Evolutionary conservation across 192 early-diverging fungal species (phyloP), one percentile per base, ranked within the genome.

Genomic region (Rhizophlyctis rosea): DNA sequence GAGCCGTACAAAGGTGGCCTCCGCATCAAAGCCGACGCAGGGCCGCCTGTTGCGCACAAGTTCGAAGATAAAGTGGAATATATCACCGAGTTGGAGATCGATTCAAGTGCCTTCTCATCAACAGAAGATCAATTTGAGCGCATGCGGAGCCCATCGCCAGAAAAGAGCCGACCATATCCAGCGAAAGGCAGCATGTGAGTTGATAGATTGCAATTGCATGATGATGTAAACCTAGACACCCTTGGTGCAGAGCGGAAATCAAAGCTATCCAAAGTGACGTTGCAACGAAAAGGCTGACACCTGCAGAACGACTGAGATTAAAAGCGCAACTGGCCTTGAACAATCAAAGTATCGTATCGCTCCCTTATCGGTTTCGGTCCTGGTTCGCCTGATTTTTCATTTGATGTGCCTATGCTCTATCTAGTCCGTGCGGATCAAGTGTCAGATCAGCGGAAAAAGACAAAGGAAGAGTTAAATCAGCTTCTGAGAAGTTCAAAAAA

Each of bases 271-370:
- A 14, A 31, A 16, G 14, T 16, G 24, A 61, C 60, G 23, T 59
- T 18, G 35, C n/a, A 52, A 0, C 13, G 32, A 55, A 62, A 44
- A 59, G 34, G 18, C 23, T 68, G 47, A 62, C 66, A 0, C 59
- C 59, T 9, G n/a, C 59, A 9, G 59, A 68, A 34, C 36, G 50
- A 18, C 54, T 68, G 9, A 68, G 62, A 61, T 9, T 35, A 0
- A 53, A 55, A 36, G 58, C 66, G 3, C 58, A 56, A 2, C 14
- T 36, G 30, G 66, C 66, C 0, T 39, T 68, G 18, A 24, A 62
- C 34, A 61, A 65, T 52, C 66, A 68, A 68, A 68, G 66, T 68
- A 58, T 62, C 59, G 18, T 54, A 23, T 35, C 50, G 7, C 23
- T 44, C 39, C 18, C 39, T 44, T 44, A 44, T 44, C 18, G 39